Evolutionary conservation across 139 green algal species (phyloP).

Genomic region (Picochlorum costavermella): DNA sequence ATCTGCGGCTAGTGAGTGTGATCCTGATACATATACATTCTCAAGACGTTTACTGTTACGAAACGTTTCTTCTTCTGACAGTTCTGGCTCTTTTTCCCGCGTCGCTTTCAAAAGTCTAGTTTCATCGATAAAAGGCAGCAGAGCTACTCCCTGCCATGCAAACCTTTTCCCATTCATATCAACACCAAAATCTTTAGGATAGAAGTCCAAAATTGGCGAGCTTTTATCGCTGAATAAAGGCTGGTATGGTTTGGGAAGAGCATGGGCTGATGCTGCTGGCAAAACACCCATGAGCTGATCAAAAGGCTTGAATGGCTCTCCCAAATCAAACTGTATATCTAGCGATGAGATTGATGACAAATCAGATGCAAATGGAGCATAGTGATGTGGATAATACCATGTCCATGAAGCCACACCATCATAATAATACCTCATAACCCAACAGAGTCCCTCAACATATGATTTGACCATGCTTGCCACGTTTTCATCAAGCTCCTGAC

Average conservation of each 20-base stretch:
- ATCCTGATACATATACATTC: conserved; percentile 63
- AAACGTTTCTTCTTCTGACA: conserved; percentile 54
- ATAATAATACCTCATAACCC: conserved; percentile 96
- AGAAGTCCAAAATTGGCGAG: conserved; percentile 96
- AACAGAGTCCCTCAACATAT: conserved; percentile 90
- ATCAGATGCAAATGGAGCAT: conserved; percentile 98
- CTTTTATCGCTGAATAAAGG: conserved; percentile 67
- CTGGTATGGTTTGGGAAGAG: conserved; percentile 61
- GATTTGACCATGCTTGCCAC: conserved; percentile 49
- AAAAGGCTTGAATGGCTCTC: conserved; percentile 90
- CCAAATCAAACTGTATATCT: conserved; percentile 67
- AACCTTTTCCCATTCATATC: conserved; percentile 99
- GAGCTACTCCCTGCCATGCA: conserved; percentile 92
- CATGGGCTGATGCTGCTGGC: conserved; percentile 75
- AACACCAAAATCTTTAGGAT: conserved; percentile 84
- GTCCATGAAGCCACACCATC: conserved; percentile 62
- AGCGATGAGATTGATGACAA: conserved; percentile 49
- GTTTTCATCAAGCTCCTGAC: conserved; percentile 20
- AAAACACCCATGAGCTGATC: conserved; percentile 98
- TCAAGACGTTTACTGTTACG: conserved; percentile 60
- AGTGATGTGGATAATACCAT: conserved; percentile 98
- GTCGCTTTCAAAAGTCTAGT: conserved; percentile 52
- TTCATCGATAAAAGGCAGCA: conserved; percentile 98
- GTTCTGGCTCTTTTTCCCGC: conserved; percentile 39
- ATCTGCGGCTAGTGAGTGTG: conserved; percentile 64